phyloP scores from a whole-genome alignment of 768 basidiomycete genomes.

The Tricholoma furcatifolium region DNA sequence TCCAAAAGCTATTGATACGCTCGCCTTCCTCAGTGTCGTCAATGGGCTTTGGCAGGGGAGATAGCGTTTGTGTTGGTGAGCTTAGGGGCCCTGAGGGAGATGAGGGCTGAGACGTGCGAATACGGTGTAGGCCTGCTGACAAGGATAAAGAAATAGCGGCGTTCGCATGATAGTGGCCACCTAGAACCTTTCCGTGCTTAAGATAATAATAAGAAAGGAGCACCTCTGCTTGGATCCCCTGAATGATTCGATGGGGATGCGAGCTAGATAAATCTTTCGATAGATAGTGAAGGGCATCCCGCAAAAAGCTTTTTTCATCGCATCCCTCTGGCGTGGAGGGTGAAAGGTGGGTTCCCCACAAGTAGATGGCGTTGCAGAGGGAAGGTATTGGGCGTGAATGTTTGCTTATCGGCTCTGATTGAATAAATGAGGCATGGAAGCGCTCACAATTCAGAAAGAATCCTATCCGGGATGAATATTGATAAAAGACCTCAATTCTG shows the following conservation, averaged over 20 bases:
- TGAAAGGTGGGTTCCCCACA: constrained; percentile 36
- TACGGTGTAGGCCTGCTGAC: constrained; percentile 35
- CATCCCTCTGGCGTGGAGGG: constrained; percentile 14
- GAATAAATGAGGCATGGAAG: constrained; percentile 36
- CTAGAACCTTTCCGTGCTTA: constrained; percentile 39
- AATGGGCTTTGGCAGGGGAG: constrained; percentile 21
- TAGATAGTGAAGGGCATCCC: constrained; percentile 36
- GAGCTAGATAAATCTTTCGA: constrained; percentile 35
- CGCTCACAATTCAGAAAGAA: constrained; percentile 50
- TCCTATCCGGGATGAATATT: constrained; percentile 44
- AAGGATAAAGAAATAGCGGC: constrained; percentile 42
- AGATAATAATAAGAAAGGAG: constrained; percentile 55
- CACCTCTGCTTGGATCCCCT: constrained; percentile 49
- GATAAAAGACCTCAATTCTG: constrained; percentile 34
- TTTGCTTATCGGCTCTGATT: constrained; percentile 27
- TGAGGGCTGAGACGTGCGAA: constrained; percentile 16
- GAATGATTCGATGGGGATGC: constrained; percentile 38
- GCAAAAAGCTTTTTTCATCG: constrained; percentile 35
- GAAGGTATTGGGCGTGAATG: constrained; percentile 32
- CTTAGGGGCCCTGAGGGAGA: not conserved
- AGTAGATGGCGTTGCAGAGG: constrained; percentile 34
- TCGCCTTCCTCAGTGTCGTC: constrained; percentile 28
- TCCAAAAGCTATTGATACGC: constrained; percentile 34
- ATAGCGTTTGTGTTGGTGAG: constrained; percentile 21
- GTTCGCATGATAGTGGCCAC: constrained; percentile 49